phyloP scores from a whole-genome alignment of 805 yeast species.

The Scheffersomyces spartinae region DNA sequence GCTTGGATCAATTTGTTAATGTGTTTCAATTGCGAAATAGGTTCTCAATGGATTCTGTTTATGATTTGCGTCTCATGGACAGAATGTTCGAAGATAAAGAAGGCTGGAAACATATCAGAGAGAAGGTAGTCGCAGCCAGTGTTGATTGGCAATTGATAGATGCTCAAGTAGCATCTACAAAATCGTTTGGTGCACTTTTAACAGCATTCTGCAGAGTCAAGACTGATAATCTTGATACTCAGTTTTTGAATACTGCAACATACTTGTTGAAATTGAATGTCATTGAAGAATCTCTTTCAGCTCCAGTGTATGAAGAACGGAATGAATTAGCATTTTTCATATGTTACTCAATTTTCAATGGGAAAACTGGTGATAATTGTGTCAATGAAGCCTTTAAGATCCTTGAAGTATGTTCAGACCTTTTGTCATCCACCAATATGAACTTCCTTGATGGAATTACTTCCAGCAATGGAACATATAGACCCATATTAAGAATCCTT shows the following conservation, averaged over 20 bases:
- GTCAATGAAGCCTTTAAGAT: constrained; percentile 29
- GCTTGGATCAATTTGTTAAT: constrained; percentile 29
- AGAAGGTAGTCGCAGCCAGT: constrained; percentile 45
- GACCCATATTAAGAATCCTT: constrained; percentile 51
- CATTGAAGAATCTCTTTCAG: constrained; percentile 37
- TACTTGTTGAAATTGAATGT: constrained; percentile 40
- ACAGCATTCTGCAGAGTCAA: constrained; percentile 49
- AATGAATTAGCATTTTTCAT: constrained; percentile 55
- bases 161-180: constrained; percentile 59
- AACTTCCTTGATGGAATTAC: constrained; percentile 32
- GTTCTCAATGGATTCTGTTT: constrained; percentile 43
- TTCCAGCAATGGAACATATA: constrained; percentile 31
- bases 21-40: too few species aligned
- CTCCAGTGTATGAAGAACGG: constrained; percentile 43
- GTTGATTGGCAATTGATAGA: constrained; percentile 50
- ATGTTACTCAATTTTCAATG: constrained; percentile 26
- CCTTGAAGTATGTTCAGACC: constrained; percentile 29
- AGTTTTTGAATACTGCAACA: constrained; percentile 29
- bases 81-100: constrained; percentile 34
- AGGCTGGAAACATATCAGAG: constrained; percentile 29
- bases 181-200: constrained; percentile 68
- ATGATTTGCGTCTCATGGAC: constrained; percentile 55
- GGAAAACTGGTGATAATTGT: constrained; percentile 13
- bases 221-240: constrained; percentile 14
- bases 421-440: constrained; percentile 39